Evolutionary conservation across 2,329 filamentous ascomycete genomes (phyloP).

Genomic region (Ophiostoma montium): DNA sequence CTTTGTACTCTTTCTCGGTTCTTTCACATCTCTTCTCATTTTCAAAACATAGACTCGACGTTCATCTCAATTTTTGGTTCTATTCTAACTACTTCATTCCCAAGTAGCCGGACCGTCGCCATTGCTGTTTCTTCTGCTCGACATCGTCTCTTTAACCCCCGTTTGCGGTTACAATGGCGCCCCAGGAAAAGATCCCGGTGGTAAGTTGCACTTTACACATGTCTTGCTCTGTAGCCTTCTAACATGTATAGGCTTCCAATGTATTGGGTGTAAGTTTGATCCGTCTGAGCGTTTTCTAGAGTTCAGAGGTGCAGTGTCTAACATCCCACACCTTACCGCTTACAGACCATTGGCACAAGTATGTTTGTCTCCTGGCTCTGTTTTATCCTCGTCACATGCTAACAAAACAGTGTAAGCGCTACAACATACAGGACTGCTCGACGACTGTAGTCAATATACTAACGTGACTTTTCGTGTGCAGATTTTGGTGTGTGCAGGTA

Average conservation of each 20-base stretch:
- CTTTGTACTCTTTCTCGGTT: neutral
- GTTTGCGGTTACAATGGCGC: slow-evolving; percentile 15
- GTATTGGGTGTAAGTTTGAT: slow-evolving; percentile 24
- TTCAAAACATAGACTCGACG: too few relatives aligned
- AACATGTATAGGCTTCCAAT: slow-evolving; percentile 20
- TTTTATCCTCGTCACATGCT: too few relatives aligned
- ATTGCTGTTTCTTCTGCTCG: neutral
- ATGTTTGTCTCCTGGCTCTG: neutral
- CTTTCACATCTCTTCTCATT: neutral
- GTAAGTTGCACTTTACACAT: slow-evolving; percentile 13
- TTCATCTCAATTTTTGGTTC: too few relatives aligned
- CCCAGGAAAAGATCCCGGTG: slow-evolving; percentile 18
- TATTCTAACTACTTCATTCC: too few relatives aligned
- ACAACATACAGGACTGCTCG: neutral
- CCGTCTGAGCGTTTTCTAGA: neutral
- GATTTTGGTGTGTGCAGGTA: slow-evolving; percentile 28
- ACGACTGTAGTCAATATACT: neutral
- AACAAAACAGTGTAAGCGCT: neutral
- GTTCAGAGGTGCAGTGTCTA: neutral
- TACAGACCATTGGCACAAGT: slow-evolving; percentile 21
- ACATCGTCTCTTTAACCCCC: neutral
- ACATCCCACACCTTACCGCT: neutral
- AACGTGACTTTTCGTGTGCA: slow-evolving; percentile 9
- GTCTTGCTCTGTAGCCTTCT: neutral
- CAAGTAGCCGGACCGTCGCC: too few relatives aligned